A percentile compares a stretch with the other conserved stretches of the same genome.
Conservation (phyloP, 2,329 filamentous ascomycete genomes). For the Sporothrix euskadiensis region DNA sequence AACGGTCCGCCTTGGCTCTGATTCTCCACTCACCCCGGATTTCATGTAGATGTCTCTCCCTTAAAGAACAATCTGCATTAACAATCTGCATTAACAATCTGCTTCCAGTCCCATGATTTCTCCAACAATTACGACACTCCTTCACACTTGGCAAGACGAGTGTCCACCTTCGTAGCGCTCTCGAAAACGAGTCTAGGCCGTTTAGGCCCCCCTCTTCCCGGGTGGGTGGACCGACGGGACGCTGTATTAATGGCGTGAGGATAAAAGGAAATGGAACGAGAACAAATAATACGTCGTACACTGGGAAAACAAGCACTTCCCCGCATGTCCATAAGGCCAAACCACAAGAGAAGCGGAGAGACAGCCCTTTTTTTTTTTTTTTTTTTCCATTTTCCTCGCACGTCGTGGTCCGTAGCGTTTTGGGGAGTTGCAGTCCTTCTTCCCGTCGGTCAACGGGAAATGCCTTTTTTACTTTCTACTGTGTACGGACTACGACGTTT, state of each 20-base stretch:
- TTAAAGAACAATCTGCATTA: neutral
- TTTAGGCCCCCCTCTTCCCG: neutral
- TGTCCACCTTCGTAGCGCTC: neutral
- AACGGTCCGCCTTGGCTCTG: neutral
- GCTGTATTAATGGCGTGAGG: neutral
- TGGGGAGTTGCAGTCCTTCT: constrained; percentile 13
- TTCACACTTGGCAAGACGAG: neutral
- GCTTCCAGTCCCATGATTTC: neutral
- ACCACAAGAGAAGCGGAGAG: neutral
- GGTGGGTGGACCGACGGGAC: constrained; percentile 11
- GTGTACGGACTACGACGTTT: no score
- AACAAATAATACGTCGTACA: neutral
- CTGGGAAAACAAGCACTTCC: neutral
- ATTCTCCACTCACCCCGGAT: constrained; percentile 18
- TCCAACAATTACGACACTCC: constrained; percentile 6
- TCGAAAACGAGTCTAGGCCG: neutral
- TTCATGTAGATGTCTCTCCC: neutral
- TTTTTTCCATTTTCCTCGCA: neutral
- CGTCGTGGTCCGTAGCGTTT: constrained; percentile 2
- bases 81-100: neutral
- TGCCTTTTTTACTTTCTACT: neutral
- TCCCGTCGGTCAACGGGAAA: neutral
- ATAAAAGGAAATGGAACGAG: neutral
- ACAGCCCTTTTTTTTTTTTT: neutral
- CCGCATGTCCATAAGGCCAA: neutral